Percentiles rank a stretch among this genome's conserved stretches.
Conservation (phyloP, 2,329 filamentous ascomycete species). For the Sphaerulina vaccinii region DNA sequence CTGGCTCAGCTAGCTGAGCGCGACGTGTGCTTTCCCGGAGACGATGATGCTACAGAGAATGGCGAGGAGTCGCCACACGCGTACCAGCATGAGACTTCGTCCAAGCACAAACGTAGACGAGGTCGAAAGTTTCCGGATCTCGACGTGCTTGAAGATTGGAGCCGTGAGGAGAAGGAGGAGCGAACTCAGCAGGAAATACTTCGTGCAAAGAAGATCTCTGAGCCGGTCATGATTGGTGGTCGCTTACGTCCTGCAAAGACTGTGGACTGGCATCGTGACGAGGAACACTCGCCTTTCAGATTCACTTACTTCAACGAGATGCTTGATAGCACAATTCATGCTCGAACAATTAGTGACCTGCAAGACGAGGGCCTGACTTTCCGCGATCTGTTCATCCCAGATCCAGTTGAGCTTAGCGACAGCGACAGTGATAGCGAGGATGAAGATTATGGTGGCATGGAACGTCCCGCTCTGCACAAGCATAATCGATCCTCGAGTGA, state of each 20-base stretch:
- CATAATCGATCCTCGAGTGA: constrained; percentile 5
- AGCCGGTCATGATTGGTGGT: constrained; percentile 89
- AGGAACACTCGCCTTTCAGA: constrained; percentile 86
- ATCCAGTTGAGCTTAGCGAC: constrained; percentile 69
- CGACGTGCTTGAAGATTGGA: constrained; percentile 82
- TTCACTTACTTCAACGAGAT: constrained; percentile 99
- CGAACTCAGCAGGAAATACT: constrained; percentile 69
- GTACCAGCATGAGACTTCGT: constrained; percentile 14
- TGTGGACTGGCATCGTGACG: constrained; percentile 80
- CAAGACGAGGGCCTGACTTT: constrained; percentile 83
- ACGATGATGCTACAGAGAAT: constrained; percentile 54
- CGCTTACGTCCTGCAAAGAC: constrained; percentile 74
- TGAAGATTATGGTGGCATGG: constrained; percentile 36
- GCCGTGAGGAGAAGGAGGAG: constrained; percentile 82
- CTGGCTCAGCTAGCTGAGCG: constrained; percentile 68
- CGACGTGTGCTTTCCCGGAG: constrained; percentile 89
- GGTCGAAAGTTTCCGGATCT: constrained; percentile 80
- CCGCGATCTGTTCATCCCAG: constrained; percentile 83
- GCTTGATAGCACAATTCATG: constrained; percentile 92
- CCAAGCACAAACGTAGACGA: constrained; percentile 57
- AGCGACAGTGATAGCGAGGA: constrained; percentile 61
- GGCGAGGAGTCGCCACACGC: constrained; percentile 19
- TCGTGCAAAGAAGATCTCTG: constrained; percentile 85
- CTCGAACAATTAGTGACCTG: constrained; percentile 89
- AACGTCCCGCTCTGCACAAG: constrained; percentile 25